Conservation (phyloP, 495 filamentous ascomycete species). For the Neurospora terricola region DNA sequence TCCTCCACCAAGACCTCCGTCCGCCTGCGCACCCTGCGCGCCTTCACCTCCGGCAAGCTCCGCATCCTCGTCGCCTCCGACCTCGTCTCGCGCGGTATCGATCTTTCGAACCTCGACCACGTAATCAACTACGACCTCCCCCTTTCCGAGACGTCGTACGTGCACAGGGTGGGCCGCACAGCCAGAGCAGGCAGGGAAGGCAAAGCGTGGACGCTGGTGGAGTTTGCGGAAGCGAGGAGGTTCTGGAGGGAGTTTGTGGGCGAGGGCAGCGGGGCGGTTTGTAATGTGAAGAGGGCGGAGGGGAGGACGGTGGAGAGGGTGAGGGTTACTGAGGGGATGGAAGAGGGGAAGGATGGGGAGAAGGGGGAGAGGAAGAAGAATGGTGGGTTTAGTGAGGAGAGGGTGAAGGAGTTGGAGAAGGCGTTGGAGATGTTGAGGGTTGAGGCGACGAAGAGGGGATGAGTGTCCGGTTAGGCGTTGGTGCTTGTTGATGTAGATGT, state of each 20-base stretch:
- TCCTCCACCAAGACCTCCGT: constrained; percentile 57
- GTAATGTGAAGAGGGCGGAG: constrained; percentile 13
- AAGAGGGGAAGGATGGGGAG: neutral
- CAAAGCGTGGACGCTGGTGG: constrained; percentile 72
- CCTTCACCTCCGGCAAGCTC: constrained; percentile 52
- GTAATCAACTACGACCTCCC: constrained; percentile 96
- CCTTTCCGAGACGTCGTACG: constrained; percentile 65
- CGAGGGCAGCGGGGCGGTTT: constrained; percentile 19
- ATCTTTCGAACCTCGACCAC: constrained; percentile 65
- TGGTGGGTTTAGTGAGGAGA: constrained; percentile 33
- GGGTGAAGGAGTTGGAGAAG: constrained; percentile 47
- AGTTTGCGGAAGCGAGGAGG: constrained; percentile 69
- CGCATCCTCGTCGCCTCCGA: constrained; percentile 82
- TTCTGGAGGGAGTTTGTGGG: constrained; percentile 72
- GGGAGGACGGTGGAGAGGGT: constrained; percentile 18
- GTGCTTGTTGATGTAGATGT: neutral
- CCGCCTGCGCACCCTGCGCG: constrained; percentile 48
- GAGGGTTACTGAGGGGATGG: constrained; percentile 14
- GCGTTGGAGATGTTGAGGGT: constrained; percentile 44
- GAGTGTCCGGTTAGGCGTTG: neutral
- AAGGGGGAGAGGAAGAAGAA: constrained; percentile 24
- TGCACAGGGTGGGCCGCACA: constrained; percentile 88
- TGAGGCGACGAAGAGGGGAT: constrained; percentile 28
- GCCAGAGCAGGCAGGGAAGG: constrained; percentile 73
- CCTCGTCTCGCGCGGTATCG: constrained; percentile 85